These are phyloP conservation scores for Umbilicus rupestris DNA, from an alignment of 164 flowering plant species.

Conservation along the genomic window DNA sequence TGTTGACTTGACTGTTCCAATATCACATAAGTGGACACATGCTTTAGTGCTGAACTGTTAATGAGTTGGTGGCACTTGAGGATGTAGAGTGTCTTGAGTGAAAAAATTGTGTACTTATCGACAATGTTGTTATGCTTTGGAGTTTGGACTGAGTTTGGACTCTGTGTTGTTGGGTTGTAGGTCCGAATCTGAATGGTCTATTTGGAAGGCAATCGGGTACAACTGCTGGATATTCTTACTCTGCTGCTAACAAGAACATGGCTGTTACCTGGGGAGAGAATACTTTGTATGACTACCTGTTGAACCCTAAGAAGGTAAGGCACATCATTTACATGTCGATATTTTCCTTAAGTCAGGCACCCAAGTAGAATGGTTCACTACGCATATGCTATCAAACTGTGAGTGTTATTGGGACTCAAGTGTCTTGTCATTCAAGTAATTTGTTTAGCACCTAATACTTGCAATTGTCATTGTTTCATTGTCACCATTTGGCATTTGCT, in stretches of 20 bases:
- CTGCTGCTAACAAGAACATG: background rate
- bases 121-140: background rate
- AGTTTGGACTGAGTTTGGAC: no score
- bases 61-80: background rate
- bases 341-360: no score
- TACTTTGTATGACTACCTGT: conserved; percentile 1
- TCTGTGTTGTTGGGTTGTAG: background rate
- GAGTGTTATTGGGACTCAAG: no score
- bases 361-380: no score
- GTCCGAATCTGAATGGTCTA: background rate
- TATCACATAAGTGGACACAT: background rate
- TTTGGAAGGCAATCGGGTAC: conserved; percentile 1
- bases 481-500: no score
- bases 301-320: background rate
- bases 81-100: no score
- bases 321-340: no score
- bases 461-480: no score
- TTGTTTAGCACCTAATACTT: no score
- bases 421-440: no score
- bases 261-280: background rate
- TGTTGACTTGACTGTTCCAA: background rate
- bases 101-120: no score
- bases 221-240: conserved; percentile 2
- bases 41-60: background rate
- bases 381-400: no score